phyloP scores from a whole-genome alignment of 805 yeast species.

The Saccharomycopsis fodiens region DNA sequence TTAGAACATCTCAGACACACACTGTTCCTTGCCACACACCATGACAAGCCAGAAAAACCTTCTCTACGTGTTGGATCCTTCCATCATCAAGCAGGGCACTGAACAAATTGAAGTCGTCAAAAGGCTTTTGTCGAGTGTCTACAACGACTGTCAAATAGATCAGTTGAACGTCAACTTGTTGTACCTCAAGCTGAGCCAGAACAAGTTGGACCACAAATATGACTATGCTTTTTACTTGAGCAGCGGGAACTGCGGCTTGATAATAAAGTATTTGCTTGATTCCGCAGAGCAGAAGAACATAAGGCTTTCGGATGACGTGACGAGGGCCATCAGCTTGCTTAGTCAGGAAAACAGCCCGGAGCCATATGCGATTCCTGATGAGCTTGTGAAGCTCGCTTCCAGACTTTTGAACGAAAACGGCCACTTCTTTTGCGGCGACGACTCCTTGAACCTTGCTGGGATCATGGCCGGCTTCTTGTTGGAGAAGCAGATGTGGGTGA shows the following conservation, averaged over 20 bases:
- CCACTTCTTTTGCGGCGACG: constrained; percentile 8
- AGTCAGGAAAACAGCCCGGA: not conserved
- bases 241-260: constrained; percentile 4
- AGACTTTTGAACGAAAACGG: constrained; percentile 9
- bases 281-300: not conserved
- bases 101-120: constrained; percentile 19
- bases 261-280: not conserved
- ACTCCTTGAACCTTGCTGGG: constrained; percentile 1
- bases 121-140: constrained; percentile 8
- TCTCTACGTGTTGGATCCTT: constrained; percentile 17
- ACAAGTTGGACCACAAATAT: constrained; percentile 6
- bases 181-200: constrained; percentile 5
- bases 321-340: not conserved
- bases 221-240: constrained; percentile 5
- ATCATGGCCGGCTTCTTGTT: constrained; percentile 17
- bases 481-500: constrained; percentile 11
- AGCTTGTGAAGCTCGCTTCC: constrained; percentile 7
- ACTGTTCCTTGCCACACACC: not conserved
- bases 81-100: constrained; percentile 17
- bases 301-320: not conserved
- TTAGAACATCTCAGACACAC: no score
- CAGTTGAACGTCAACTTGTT: constrained; percentile 17
- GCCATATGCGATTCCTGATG: constrained; percentile 6
- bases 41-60: constrained; percentile 9
- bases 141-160: constrained; percentile 9